These are phyloP conservation scores for Oenanthe sinensis DNA, from an alignment of 129 eudicot species.

Conservation along the genomic window DNA sequence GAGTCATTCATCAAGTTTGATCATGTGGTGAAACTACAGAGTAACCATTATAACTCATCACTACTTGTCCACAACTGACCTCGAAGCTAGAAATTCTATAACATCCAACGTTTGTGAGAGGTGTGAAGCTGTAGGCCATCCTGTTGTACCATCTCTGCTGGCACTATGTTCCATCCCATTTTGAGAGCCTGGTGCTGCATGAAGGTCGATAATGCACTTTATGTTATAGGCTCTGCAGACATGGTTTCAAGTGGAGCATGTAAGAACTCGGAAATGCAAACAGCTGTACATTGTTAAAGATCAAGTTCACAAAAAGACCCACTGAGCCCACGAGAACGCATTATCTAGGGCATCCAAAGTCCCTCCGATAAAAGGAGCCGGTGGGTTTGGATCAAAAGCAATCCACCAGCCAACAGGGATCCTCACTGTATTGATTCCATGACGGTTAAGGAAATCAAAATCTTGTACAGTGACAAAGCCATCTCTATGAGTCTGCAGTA, in stretches of 20 bases:
- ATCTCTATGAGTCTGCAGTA: conserved; percentile 54
- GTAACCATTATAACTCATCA: background rate
- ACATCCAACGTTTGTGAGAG: conserved; percentile 45
- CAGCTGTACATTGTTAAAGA: background rate
- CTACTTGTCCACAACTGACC: conserved; percentile 25
- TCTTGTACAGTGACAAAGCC: conserved; percentile 49
- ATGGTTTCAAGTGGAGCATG: background rate
- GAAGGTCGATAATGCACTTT: conserved; percentile 70
- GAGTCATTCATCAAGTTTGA: background rate
- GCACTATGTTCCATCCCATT: conserved; percentile 84
- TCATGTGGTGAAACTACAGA: background rate
- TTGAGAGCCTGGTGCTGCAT: conserved; percentile 79
- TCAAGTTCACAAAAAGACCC: conserved; percentile 17
- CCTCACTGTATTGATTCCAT: conserved; percentile 70
- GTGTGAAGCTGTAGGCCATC: conserved; percentile 46
- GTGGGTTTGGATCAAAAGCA: conserved; percentile 64
- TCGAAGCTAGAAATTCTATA: conserved; percentile 55
- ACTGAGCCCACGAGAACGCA: conserved; percentile 82
- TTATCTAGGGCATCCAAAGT: conserved; percentile 54
- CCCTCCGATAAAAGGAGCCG: conserved; percentile 59
- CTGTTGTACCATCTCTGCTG: conserved; percentile 57
- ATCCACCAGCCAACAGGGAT: conserved; percentile 94
- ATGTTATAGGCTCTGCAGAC: conserved; percentile 37
- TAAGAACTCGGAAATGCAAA: background rate
- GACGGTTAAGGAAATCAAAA: conserved; percentile 37